A percentile compares a stretch with the other conserved stretches of the same genome.
phyloP scores from a whole-genome alignment of 1,284 basidiomycete species.

The Anthracocystis walkeri region DNA sequence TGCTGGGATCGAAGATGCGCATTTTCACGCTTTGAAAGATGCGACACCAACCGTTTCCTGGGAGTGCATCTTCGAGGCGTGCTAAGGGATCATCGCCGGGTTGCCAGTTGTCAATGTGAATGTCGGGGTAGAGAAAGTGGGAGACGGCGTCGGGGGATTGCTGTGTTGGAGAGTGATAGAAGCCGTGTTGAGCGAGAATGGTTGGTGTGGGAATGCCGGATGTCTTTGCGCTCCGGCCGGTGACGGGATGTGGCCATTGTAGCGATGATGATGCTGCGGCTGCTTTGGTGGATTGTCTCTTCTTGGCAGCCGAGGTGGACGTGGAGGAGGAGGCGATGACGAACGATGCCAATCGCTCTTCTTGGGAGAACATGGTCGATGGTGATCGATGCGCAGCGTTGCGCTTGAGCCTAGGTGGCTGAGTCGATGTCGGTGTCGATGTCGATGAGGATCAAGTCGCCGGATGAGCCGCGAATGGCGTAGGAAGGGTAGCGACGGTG shows the following conservation, averaged over 20 bases:
- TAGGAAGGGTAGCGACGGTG: constrained; percentile 3
- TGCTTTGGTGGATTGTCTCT: constrained; percentile 33
- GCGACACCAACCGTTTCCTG: constrained; percentile 50
- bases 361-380: constrained; percentile 36
- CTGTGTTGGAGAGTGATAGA: constrained; percentile 56
- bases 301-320: constrained; percentile 38
- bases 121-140: constrained; percentile 61
- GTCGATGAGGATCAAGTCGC: not conserved
- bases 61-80: constrained; percentile 37
- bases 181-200: constrained; percentile 60
- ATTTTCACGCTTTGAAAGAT: constrained; percentile 41
- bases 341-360: constrained; percentile 51
- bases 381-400: not conserved
- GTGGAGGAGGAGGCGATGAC: constrained; percentile 30
- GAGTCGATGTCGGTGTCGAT: not conserved
- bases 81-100: constrained; percentile 56
- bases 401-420: not conserved
- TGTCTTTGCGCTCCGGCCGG: constrained; percentile 29
- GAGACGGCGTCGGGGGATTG: constrained; percentile 51
- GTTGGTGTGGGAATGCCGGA: constrained; percentile 54
- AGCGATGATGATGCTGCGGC: constrained; percentile 15
- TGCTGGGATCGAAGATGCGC: constrained; percentile 30
- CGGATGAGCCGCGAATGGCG: not conserved
- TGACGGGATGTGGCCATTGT: constrained; percentile 50
- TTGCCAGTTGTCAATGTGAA: constrained; percentile 58